A percentile compares a stretch with the other conserved stretches of the same genome.
Conservation (phyloP, 2,329 filamentous ascomycete species). For the Chaetothyriales sp. region DNA sequence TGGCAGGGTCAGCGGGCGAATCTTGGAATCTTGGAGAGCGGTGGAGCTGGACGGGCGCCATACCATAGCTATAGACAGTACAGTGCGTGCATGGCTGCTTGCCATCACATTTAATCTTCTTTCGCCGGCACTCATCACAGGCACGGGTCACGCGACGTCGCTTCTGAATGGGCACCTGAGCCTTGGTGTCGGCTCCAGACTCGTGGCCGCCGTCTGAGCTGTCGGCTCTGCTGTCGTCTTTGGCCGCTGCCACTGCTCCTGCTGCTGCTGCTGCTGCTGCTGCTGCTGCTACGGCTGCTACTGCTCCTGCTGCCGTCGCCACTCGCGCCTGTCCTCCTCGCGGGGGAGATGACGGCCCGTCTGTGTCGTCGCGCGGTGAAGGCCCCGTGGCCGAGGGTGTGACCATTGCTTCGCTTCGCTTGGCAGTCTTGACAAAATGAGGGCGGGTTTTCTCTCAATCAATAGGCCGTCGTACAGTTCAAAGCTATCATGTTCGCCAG, state of each 20-base stretch:
- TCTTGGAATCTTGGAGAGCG: too few relatives aligned
- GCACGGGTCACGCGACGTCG: conserved; percentile 63
- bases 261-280: too few relatives aligned
- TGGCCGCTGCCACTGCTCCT: too few relatives aligned
- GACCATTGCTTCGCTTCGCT: not conserved
- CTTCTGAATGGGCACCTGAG: conserved; percentile 49
- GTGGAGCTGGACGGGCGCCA: conserved; percentile 17
- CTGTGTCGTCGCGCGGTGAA: not conserved
- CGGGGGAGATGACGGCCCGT: not conserved
- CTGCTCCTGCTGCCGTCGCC: too few relatives aligned
- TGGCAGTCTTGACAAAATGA: not conserved
- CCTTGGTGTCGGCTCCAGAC: not conserved
- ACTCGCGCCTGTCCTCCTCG: not conserved
- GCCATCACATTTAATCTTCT: conserved; percentile 58
- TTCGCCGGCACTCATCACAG: conserved; percentile 68
- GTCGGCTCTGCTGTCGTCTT: not conserved
- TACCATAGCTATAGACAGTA: conserved; percentile 96
- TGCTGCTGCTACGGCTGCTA: too few relatives aligned
- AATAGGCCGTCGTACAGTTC: not conserved
- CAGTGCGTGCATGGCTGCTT: conserved; percentile 89
- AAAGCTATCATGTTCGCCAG: not conserved
- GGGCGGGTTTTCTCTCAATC: not conserved
- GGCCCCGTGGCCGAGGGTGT: not conserved
- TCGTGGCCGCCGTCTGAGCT: not conserved
- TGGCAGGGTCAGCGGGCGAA: conserved; percentile 2